Conservation (phyloP, 1,139 yeast genomes). For the Geotrichum siamense region DNA sequence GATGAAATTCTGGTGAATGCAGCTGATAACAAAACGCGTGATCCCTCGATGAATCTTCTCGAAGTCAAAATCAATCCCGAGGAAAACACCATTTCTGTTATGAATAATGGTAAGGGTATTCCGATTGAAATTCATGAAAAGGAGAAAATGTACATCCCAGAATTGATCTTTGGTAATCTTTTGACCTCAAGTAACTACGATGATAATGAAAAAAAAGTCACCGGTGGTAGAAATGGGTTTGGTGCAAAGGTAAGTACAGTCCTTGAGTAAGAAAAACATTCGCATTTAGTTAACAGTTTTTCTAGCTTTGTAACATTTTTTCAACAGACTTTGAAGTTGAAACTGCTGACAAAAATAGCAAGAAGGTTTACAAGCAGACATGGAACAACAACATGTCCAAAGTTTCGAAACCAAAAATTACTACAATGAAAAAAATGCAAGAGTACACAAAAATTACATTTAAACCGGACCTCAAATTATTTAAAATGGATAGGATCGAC, state of each 20-base stretch:
- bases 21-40: constrained; percentile 96
- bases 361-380: constrained; percentile 62
- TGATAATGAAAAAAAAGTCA: constrained; percentile 89
- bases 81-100: constrained; percentile 65
- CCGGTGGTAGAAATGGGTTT: constrained; percentile 98
- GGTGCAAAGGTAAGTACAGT: constrained; percentile 64
- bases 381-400: constrained; percentile 86
- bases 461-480: constrained; percentile 78
- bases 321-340: constrained; percentile 82
- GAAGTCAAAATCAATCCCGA: constrained; percentile 76
- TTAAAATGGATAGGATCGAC: constrained; percentile 77
- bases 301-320: constrained; percentile 72
- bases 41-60: constrained; percentile 78
- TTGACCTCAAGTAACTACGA: constrained; percentile 94
- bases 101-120: constrained; percentile 92
- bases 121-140: constrained; percentile 91
- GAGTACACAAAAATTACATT: constrained; percentile 87
- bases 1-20: constrained; percentile 98
- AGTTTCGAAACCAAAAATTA: constrained; percentile 70
- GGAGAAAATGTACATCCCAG: constrained; percentile 91
- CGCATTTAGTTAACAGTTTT: constrained; percentile 1
- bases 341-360: constrained; percentile 71
- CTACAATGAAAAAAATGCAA: constrained; percentile 48
- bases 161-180: constrained; percentile 90
- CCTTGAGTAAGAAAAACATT: background rate